phyloP scores from a whole-genome alignment of 257 asterid species.

The Solanum rostratum region DNA sequence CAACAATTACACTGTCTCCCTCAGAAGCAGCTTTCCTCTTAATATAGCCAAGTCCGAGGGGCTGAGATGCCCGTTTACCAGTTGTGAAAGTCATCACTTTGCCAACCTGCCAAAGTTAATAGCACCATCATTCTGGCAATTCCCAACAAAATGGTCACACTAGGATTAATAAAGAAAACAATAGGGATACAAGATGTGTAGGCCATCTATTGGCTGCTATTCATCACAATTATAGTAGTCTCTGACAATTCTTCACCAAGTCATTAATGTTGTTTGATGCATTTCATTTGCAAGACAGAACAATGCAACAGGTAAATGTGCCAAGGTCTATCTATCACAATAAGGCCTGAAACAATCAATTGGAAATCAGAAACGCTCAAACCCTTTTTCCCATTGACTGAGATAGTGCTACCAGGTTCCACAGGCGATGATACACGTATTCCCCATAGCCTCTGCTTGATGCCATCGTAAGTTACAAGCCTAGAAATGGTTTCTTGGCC shows the following conservation, averaged over 20 bases:
- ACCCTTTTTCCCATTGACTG: slow-evolving; percentile 81
- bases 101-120: slow-evolving; percentile 55
- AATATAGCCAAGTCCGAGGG: slow-evolving; percentile 84
- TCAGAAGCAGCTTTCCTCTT: slow-evolving; percentile 62
- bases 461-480: slow-evolving; percentile 85
- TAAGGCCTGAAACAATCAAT: background rate
- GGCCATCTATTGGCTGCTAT: background rate
- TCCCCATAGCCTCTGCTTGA: slow-evolving; percentile 91
- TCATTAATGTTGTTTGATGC: background rate
- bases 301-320: background rate
- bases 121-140: slow-evolving; percentile 1
- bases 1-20: slow-evolving; percentile 62
- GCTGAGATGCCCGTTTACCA: slow-evolving; percentile 42
- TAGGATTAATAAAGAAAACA: background rate
- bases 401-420: slow-evolving; percentile 66
- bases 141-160: background rate
- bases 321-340: background rate
- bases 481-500: slow-evolving; percentile 98
- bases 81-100: slow-evolving; percentile 68
- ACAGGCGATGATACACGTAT: slow-evolving; percentile 55
- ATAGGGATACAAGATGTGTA: background rate
- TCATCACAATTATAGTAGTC: background rate
- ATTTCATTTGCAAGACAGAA: background rate
- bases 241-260: background rate
- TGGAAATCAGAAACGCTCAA: background rate